These are phyloP conservation scores for Grosmannia penicillata DNA, from an alignment of 2,329 filamentous ascomycete genomes.

Conservation along the genomic window DNA sequence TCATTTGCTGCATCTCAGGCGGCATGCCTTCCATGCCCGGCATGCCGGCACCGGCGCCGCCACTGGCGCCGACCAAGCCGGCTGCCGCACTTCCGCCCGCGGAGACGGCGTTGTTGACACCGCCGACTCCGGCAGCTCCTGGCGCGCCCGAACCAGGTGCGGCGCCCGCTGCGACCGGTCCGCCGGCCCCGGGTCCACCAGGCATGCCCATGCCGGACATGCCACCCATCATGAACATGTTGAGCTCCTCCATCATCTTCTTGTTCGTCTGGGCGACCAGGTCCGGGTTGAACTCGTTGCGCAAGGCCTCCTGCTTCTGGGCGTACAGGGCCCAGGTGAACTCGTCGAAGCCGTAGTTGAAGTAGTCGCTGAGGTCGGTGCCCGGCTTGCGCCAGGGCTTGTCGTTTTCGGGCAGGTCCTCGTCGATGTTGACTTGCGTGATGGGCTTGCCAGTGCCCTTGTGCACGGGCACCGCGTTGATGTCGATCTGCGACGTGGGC, in stretches of 20 bases:
- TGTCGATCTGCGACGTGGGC: conserved; percentile 69
- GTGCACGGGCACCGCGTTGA: conserved; percentile 70
- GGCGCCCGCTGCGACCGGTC: background rate
- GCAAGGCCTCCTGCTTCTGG: conserved; percentile 68
- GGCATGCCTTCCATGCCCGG: conserved; percentile 42
- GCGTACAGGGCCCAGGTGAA: conserved; percentile 96
- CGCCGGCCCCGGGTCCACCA: conserved; percentile 11
- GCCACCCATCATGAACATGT: conserved; percentile 52
- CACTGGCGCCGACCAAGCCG: background rate
- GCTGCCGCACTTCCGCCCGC: background rate
- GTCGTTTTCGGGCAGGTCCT: conserved; percentile 61
- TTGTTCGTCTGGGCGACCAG: conserved; percentile 51
- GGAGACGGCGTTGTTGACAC: background rate
- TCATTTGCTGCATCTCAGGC: conserved; percentile 52
- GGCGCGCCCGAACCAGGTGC: background rate
- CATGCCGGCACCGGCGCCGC: background rate
- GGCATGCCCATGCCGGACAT: conserved; percentile 23
- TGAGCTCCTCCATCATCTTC: conserved; percentile 63
- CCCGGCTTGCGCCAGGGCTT: conserved; percentile 94
- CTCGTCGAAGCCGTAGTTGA: conserved; percentile 98
- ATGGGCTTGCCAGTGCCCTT: conserved; percentile 68
- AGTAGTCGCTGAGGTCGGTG: conserved; percentile 90
- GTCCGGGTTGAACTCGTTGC: conserved; percentile 59
- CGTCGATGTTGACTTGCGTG: conserved; percentile 59
- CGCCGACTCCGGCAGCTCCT: background rate